phyloP scores from a whole-genome alignment of 371 early-diverging fungal species.

The Mucor indicus region DNA sequence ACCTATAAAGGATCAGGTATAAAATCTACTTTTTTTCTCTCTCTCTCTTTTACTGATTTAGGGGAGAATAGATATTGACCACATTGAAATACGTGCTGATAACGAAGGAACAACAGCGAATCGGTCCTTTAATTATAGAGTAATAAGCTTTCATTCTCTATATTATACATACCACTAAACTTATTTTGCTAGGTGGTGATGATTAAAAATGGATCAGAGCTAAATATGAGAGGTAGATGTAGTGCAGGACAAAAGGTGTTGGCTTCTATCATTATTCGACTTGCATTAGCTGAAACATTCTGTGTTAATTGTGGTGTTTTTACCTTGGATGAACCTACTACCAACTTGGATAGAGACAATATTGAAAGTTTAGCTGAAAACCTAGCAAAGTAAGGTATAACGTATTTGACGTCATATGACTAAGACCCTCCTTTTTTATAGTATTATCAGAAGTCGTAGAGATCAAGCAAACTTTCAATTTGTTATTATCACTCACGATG shows the following conservation, averaged over 20 bases:
- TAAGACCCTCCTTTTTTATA: conserved; percentile 13
- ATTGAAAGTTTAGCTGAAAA: conserved; percentile 90
- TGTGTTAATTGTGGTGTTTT: conserved; percentile 94
- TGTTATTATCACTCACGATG: conserved; percentile 99
- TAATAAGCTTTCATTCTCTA: conserved; percentile 17
- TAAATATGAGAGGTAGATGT: conserved; percentile 99
- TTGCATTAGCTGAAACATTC: conserved; percentile 98
- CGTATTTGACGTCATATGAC: background rate
- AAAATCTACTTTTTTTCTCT: background rate
- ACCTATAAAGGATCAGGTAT: conserved; percentile 96
- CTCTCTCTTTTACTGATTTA: background rate
- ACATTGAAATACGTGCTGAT: conserved; percentile 93
- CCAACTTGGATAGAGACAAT: conserved; percentile 97
- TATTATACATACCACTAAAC: background rate
- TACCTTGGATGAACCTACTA: conserved; percentile 99
- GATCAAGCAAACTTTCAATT: conserved; percentile 94
- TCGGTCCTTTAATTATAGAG: conserved; percentile 90
- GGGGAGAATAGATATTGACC: conserved; percentile 80
- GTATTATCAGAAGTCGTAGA: conserved; percentile 76
- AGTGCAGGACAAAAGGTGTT: conserved; percentile 99
- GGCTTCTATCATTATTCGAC: conserved; percentile 94
- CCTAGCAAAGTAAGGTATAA: conserved; percentile 62
- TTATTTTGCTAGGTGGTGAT: conserved; percentile 76
- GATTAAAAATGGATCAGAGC: conserved; percentile 87
- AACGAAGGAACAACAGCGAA: conserved; percentile 63